Evolutionary conservation across 768 basidiomycete genomes (phyloP).

Genomic region (Boletus rufocinnamomeus): DNA sequence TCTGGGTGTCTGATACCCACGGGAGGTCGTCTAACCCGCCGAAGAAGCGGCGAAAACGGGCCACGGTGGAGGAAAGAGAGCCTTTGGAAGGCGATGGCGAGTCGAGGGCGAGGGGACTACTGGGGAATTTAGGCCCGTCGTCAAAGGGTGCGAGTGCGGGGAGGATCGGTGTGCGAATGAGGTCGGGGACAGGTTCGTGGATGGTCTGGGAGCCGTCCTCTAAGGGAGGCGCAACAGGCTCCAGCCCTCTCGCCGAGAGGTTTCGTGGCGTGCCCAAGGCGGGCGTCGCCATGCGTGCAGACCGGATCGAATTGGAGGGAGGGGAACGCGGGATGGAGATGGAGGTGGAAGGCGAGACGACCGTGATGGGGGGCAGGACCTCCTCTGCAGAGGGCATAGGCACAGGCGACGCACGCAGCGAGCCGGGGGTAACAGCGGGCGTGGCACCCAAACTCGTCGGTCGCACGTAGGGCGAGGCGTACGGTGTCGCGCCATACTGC

Average conservation of each 20-base stretch:
- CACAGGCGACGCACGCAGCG: constrained; percentile 5
- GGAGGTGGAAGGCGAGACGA: constrained; percentile 23
- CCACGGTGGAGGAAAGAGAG: constrained; percentile 29
- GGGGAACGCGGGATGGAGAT: constrained; percentile 15
- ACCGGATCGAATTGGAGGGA: constrained; percentile 6
- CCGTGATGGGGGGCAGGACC: constrained; percentile 10
- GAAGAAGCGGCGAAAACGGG: constrained; percentile 40
- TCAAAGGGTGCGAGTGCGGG: neutral
- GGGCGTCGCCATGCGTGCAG: constrained; percentile 1
- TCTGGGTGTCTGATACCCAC: constrained; percentile 44
- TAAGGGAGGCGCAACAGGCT: neutral
- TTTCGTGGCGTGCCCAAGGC: neutral
- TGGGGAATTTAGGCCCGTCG: neutral
- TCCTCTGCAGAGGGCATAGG: neutral
- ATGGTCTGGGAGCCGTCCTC: constrained; percentile 24
- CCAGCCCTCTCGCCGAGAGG: neutral
- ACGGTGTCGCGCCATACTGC: constrained; percentile 17
- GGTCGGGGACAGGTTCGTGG: constrained; percentile 8
- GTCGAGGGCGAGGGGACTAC: neutral
- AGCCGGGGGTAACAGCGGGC: neutral
- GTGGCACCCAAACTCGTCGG: neutral
- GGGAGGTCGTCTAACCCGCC: constrained; percentile 42
- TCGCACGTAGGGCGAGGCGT: constrained; percentile 20
- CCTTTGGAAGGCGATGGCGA: constrained; percentile 9
- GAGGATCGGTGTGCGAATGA: neutral